Base-by-base conservation (phyloP, 129 eudicot species). In the Tagetes patula region DNA sequence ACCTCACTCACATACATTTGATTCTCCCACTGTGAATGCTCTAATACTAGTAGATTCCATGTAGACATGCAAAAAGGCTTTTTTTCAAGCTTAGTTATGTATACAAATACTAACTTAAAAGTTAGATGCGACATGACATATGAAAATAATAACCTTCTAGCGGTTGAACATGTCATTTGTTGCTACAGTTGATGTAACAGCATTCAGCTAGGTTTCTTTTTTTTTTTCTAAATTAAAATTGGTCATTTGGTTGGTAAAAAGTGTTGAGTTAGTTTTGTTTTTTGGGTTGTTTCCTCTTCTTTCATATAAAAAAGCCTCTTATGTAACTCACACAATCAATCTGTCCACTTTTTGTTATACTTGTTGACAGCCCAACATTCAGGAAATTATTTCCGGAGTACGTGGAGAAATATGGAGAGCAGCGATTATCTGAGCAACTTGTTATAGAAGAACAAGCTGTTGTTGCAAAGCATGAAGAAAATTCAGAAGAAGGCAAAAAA, bases 361-460 rank as follows among this genome's bases (percentile, higher is more conserved):
- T 71, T 65, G 8, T 64, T 10, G 67, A 79, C 85, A 95, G 99
- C 66, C 32, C 83, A 45, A 88, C 96, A 8, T 90, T 94, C 64
- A 85, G 86, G 85, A 88, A 86, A 81, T 45, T 95, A 78, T 95
- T 95, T 50, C 99, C 99, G 11, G 91, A 95, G 80, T 95, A 85
- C 30, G 87, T 95, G 75, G 97, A 95, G 85, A 90, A 90, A 86
- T 88, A 85, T 54, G 92, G 86, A 76, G 78, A 83, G 38, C 87
- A 88, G 82, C 83, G 79, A 78, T 74, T 73, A 11, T 60, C 81
- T 10, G 87, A 86, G 73, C 89, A 85, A 66, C 75, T 81, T 20
- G 84, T 48, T 41, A 52, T 78, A 39, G 82, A 82, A 36, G 73
- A 66, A 27, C 60, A 73, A 37, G 61, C 70, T 0, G 39, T 36